Evolutionary conservation across 2,329 filamentous ascomycete species (phyloP).

Genomic region (Talaromyces sp.): DNA sequence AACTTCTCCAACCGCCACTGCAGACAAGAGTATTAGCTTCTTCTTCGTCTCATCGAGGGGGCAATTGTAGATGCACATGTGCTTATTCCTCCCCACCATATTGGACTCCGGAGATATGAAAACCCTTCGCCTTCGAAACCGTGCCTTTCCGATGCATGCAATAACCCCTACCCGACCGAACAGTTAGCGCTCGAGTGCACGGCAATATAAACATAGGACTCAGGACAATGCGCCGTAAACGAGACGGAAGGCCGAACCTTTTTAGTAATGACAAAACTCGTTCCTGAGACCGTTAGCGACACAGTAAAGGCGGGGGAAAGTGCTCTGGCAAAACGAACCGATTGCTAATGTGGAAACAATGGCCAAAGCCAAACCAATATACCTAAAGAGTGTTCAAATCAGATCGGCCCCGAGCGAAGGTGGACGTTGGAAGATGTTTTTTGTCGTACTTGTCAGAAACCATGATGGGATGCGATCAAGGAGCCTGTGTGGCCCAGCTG

Average conservation of each 20-base stretch:
- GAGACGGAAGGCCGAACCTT: conserved; percentile 57
- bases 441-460: conserved; percentile 38
- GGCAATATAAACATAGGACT: neutral
- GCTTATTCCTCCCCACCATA: conserved; percentile 94
- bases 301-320: neutral
- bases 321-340: conserved; percentile 20
- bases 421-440: neutral
- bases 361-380: conserved; percentile 43
- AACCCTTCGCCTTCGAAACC: conserved; percentile 97
- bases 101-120: conserved; percentile 86
- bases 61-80: conserved; percentile 60
- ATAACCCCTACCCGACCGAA: conserved; percentile 61
- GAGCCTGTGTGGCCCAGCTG: neutral
- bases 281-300: conserved; percentile 50
- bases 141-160: conserved; percentile 83
- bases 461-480: conserved; percentile 16
- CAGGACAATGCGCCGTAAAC: neutral
- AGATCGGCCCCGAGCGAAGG: neutral
- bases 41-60: neutral
- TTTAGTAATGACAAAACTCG: conserved; percentile 98
- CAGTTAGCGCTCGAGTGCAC: neutral
- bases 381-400: conserved; percentile 26
- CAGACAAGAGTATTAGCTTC: neutral
- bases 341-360: conserved; percentile 45
- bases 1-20: conserved; percentile 87